Conservation (phyloP, 805 yeast species). For the Scheffersomyces amazonensis region DNA sequence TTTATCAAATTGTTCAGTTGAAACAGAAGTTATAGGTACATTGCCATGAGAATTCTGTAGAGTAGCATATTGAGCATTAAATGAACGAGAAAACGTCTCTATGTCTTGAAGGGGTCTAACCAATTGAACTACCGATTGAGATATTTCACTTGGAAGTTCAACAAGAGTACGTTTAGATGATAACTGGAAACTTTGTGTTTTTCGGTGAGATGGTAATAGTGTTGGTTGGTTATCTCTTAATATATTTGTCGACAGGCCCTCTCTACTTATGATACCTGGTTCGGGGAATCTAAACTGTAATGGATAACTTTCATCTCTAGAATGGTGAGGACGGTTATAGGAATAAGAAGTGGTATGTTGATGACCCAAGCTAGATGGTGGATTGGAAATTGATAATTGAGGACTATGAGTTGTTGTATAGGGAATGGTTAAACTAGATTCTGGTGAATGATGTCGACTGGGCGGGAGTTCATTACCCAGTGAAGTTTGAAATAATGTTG, state of each 20-base stretch:
- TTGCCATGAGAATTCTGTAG: too few relatives aligned
- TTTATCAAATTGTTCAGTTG: background rate
- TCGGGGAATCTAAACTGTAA: background rate
- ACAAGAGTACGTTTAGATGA: too few relatives aligned
- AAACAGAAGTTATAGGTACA: too few relatives aligned
- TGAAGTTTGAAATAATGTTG: background rate
- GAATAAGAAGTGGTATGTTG: background rate
- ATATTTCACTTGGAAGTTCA: too few relatives aligned
- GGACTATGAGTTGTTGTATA: constrained; percentile 5
- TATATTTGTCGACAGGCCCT: background rate
- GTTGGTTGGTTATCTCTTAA: too few relatives aligned
- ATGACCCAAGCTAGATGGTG: background rate
- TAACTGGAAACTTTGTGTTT: too few relatives aligned
- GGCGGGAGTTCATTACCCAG: background rate
- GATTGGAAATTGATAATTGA: background rate
- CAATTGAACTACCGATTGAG: too few relatives aligned
- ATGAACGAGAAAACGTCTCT: background rate
- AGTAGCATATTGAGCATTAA: background rate
- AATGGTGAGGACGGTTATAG: background rate
- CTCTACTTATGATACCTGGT: background rate
- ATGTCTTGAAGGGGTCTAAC: too few relatives aligned
- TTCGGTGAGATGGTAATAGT: too few relatives aligned
- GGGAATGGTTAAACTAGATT: background rate
- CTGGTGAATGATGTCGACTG: constrained; percentile 1
- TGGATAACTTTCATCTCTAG: background rate